Conservation (phyloP, 805 yeast species). For the Saccharomycodes ludwigii region DNA sequence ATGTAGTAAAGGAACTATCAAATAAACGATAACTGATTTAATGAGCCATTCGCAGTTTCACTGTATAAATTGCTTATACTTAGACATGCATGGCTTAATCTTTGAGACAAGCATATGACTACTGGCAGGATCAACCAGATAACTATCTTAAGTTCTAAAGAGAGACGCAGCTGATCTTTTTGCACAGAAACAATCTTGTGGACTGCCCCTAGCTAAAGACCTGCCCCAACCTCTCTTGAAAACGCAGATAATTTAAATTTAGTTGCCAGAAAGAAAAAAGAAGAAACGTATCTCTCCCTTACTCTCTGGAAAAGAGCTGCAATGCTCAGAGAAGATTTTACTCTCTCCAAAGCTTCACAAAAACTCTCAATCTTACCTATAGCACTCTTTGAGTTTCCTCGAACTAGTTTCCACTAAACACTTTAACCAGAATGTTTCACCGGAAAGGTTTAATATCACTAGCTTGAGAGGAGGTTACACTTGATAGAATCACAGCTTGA, state of each 20-base stretch:
- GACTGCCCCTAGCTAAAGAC: background rate
- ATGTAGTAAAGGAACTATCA: slow-evolving; percentile 34
- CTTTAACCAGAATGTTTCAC: slow-evolving; percentile 16
- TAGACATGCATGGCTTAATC: slow-evolving; percentile 39
- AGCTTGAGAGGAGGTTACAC: slow-evolving; percentile 24
- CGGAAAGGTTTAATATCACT: slow-evolving; percentile 18
- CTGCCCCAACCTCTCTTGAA: slow-evolving; percentile 3
- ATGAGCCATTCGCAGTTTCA: slow-evolving; percentile 41
- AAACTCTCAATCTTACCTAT: slow-evolving; percentile 15
- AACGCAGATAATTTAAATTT: slow-evolving; percentile 11
- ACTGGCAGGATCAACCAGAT: slow-evolving; percentile 41
- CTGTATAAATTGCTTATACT: slow-evolving; percentile 35
- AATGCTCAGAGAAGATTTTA: slow-evolving; percentile 8
- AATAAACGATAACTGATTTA: slow-evolving; percentile 38
- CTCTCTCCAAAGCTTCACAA: too few relatives aligned
- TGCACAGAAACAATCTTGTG: slow-evolving; percentile 1
- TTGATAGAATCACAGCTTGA: slow-evolving; percentile 14
- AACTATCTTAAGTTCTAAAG: slow-evolving; percentile 21
- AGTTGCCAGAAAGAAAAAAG: slow-evolving; percentile 7
- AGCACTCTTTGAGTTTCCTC: slow-evolving; percentile 23
- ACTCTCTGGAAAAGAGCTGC: slow-evolving; percentile 7
- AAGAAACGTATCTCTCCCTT: too few relatives aligned
- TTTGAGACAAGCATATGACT: slow-evolving; percentile 42
- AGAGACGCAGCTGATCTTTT: too few relatives aligned
- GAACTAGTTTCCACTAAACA: slow-evolving; percentile 20